Evolutionary conservation across 2,329 filamentous ascomycete genomes (phyloP), one percentile per base, ranked within the genome.

Genomic region (Cercospora sp.): DNA sequence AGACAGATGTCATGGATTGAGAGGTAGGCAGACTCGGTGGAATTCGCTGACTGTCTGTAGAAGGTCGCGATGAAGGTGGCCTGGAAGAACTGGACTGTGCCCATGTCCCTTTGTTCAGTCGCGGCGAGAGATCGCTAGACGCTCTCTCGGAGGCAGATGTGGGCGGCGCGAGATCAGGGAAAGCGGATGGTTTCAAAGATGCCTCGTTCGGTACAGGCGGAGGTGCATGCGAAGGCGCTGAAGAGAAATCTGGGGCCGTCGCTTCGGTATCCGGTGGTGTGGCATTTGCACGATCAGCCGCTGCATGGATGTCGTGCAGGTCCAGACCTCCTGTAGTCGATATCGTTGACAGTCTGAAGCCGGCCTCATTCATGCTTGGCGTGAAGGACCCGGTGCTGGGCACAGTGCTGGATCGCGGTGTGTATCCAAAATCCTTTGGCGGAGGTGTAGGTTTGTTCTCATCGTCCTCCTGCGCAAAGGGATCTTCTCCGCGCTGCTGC

Each of bases 191-290:
- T 30, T 63, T 42, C 13, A 63, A 66, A 5, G 57, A 51, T 26
- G 55, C 42, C 13, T 68, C 64, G 6, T 72, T 65, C 8, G 79
- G 77, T 26, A 83, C 82, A 6, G 82, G 83, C 5, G 83, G 83
- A 39, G 83, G 83, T 55, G 82, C 80, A 64, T 83, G 76, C 36
- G 77, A 77, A n/a, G 83, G 82, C 45, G 77, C 69, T 75, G 75
- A 31, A 26, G 66, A 68, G 8, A 72, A 39, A 18, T 61, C 36
- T 18, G 67, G 72, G 13, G 74, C 69, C 31, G 63, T 63, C 20
- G 67, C 28, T 10, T 65, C 63, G 16, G 67, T 57, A 36, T 68
- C 66, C 13, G 64, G 53, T 18, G 72, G 70, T 23, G 69, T 67
- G 12, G 68, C 58, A 7, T 59, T 67, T 26, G 67, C 70, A 28